Evolutionary conservation across 176 grass and related monocot species (phyloP).

Genomic region (Rhynchospora pubera): DNA sequence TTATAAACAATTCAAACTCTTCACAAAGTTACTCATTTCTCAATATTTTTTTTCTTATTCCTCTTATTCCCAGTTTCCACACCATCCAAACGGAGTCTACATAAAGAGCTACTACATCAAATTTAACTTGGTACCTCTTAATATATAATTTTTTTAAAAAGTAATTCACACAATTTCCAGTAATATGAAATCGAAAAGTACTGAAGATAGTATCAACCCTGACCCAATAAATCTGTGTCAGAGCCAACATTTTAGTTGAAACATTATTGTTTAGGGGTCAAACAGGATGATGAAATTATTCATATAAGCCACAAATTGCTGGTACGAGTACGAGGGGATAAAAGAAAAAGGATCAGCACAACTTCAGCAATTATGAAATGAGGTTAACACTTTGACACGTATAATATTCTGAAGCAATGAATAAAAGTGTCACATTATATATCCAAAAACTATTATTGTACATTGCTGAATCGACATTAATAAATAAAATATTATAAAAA

Average conservation of each 20-base stretch:
- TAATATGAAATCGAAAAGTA: too few species aligned
- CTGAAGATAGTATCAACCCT: background rate
- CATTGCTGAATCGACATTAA: background rate
- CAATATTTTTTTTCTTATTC: too few species aligned
- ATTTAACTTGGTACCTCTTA: too few species aligned
- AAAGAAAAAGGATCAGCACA: background rate
- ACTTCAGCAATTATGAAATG: background rate
- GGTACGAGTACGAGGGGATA: background rate
- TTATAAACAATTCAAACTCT: too few species aligned
- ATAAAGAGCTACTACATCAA: too few species aligned
- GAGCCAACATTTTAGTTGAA: background rate
- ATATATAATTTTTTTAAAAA: too few species aligned
- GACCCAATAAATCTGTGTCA: background rate
- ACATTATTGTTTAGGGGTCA: background rate
- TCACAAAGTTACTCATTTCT: too few species aligned
- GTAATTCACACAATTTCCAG: too few species aligned
- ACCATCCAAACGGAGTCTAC: too few species aligned
- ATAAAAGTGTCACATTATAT: background rate
- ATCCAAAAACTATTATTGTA: background rate
- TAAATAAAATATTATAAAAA: background rate
- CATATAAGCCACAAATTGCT: background rate
- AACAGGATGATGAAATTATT: background rate
- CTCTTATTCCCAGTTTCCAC: too few species aligned
- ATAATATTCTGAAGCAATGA: background rate
- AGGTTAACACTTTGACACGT: background rate